Evolutionary conservation across 305 asterid genomes (phyloP), one percentile per base, ranked within the genome.

Genomic region (Fraxinus velutina): DNA sequence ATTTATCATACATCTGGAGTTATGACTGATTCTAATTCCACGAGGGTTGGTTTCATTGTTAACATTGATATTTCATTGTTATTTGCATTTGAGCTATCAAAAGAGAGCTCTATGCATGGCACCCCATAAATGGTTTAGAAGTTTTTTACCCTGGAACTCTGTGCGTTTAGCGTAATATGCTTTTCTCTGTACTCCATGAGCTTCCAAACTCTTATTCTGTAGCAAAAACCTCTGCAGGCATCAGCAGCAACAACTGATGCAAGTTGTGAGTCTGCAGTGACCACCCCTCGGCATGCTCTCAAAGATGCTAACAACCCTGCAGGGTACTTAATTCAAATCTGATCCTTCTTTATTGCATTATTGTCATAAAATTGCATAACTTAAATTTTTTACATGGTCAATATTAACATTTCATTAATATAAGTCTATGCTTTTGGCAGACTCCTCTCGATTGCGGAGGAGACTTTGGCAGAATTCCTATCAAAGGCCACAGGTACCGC

Each of bases 401-500:
- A 50, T n/a, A 19, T 73, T 68, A 19, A 2, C 77, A 15, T 27
- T 72, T 55, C 12, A 44, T 78, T 66, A 55, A 21, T 10, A 33
- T 57, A 33, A 62, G 39, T 81, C 83, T 62, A 8, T 34, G 21
- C 57, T 73, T 87, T 77, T 80, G 80, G 89, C 89, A 95, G 99
- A 84, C 97, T 95, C 87, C 93, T 95, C 78, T 91, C 98, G 0
- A 92, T 95, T 82, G 99, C 99, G n/a, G 98, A 93, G 89, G 97
- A 92, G 92, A 93, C 99, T 87, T 89, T 95, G 92, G 94, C 97
- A 85, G 99, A 95, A 93, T 95, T 95, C 94, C 97, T 95, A 64
- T 92, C 99, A 74, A 95, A 95, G 97, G 99, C 99, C 86, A 95
- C 97, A 78, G 99, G 99, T 90, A 95, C 99, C 88, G 97, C 97